These are phyloP conservation scores for Mucuna pruriens DNA, from an alignment of 306 rosid species.

Conservation along the genomic window DNA sequence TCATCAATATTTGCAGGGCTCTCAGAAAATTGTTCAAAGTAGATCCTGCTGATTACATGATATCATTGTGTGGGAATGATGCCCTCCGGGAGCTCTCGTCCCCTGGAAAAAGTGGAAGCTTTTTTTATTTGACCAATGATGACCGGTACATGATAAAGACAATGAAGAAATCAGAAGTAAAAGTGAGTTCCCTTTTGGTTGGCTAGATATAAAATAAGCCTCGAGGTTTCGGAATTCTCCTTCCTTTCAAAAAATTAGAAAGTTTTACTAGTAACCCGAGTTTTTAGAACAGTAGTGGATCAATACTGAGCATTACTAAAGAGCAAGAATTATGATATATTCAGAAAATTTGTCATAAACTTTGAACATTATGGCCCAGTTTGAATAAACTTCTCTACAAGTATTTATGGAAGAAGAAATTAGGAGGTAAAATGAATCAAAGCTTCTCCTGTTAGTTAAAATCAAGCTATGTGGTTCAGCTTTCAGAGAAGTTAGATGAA, in stretches of 20 bases:
- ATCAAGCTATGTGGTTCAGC: not conserved
- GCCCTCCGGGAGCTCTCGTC: constrained; percentile 98
- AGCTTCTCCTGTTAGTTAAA: not conserved
- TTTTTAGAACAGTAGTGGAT: not conserved
- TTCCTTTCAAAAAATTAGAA: constrained; percentile 16
- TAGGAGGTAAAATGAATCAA: not conserved
- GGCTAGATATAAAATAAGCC: constrained; percentile 19
- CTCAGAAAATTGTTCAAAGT: constrained; percentile 94
- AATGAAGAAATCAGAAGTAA: constrained; percentile 91
- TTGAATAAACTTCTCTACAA: not conserved
- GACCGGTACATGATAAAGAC: constrained; percentile 99
- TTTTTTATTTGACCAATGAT: constrained; percentile 92
- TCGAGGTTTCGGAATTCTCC: constrained; percentile 29
- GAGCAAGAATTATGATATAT: not conserved
- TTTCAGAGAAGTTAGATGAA: not conserved
- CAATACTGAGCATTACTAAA: not conserved
- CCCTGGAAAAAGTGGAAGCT: constrained; percentile 99
- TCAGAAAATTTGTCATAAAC: not conserved
- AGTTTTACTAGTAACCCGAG: not conserved
- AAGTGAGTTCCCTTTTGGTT: constrained; percentile 62
- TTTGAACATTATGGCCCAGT: not conserved
- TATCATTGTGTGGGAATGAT: constrained; percentile 93
- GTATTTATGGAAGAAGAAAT: not conserved
- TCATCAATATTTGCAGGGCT: constrained; percentile 64
- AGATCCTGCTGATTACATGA: constrained; percentile 98